Evolutionary conservation across 148 eudicot species (phyloP).

Genomic region (Rhododendron molle): DNA sequence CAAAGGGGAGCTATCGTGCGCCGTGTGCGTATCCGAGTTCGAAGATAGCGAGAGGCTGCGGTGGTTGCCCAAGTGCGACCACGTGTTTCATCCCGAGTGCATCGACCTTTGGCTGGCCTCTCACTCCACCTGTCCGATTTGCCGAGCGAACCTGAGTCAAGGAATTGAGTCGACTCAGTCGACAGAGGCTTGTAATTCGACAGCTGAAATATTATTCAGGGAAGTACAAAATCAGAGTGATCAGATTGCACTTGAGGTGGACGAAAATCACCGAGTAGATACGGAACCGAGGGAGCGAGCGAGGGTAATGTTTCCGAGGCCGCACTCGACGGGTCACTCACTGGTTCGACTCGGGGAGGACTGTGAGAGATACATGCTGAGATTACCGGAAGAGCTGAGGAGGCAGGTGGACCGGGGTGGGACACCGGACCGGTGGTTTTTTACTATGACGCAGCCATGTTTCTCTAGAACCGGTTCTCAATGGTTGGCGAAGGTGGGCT

Average conservation of each 20-base stretch:
- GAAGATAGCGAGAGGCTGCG: constrained; percentile 20
- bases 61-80: constrained; percentile 11
- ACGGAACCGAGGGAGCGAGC: constrained; percentile 2
- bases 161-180: background rate
- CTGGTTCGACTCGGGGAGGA: constrained; percentile 23
- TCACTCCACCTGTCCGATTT: constrained; percentile 31
- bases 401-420: constrained; percentile 11
- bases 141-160: constrained; percentile 17
- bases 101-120: constrained; percentile 29
- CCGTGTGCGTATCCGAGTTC: constrained; percentile 26
- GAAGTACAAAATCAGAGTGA: background rate
- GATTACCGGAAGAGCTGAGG: constrained; percentile 39
- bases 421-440: constrained; percentile 13
- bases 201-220: background rate
- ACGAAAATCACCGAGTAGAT: background rate
- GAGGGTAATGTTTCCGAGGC: constrained; percentile 6
- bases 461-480: background rate
- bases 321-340: constrained; percentile 52
- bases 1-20: constrained; percentile 21
- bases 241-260: background rate
- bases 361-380: constrained; percentile 37
- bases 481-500: background rate
- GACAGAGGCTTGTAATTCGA: background rate
- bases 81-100: constrained; percentile 23
- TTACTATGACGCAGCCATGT: constrained; percentile 9